Base-by-base conservation (phyloP, 2,329 filamentous ascomycete species). In the Penicillium sp. region DNA sequence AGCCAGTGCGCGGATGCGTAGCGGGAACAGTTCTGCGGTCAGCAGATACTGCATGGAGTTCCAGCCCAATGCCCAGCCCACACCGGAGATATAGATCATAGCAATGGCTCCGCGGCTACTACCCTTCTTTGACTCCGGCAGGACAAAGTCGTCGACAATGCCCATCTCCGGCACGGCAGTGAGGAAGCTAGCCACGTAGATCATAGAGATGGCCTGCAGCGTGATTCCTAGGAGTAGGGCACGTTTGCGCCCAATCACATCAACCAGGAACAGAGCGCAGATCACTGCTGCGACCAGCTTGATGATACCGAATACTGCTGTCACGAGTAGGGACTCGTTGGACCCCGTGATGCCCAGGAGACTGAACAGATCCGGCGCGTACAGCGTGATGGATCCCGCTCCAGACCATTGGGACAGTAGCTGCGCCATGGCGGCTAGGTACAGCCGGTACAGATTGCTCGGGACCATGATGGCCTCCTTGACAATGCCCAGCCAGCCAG, bases 11-110 rank as follows among this genome's bases (percentile, higher is more conserved):
- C 86, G 80, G 43, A 90, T 81, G 3, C 85, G 78, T 9, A 89
- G 75, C 0, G 86, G 85, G 71, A 87, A 90, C 53, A 90, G 76
- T 63, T 90, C 86, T 1, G 84, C 83, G 13, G 85, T 88, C 49
- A 90, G 77, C 3, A 90, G 76, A 64, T 89, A 90, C 68, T 88
- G 85, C 75, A 87, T 85, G 1, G 76, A 80, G 70, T 88, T 88
- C 84, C 82, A 89, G 32, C 79, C 83, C 3, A 85, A 70, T 2
- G 83, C 83, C 82, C 83, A 87, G 1, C 83, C 84, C 49, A 80
- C 75, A 2, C 83, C 84, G 0, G 78, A 83, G 19, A 87, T 45
- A 64, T 84, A 88, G 57, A 88, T 86, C 80, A 86, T 84, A 41
- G 81, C 82, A 51, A 87, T 81, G 12, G 85, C 86, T 3, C 64